Evolutionary conservation across 116 monocot species (phyloP).

Genomic region (Dioscorea cayenensis): DNA sequence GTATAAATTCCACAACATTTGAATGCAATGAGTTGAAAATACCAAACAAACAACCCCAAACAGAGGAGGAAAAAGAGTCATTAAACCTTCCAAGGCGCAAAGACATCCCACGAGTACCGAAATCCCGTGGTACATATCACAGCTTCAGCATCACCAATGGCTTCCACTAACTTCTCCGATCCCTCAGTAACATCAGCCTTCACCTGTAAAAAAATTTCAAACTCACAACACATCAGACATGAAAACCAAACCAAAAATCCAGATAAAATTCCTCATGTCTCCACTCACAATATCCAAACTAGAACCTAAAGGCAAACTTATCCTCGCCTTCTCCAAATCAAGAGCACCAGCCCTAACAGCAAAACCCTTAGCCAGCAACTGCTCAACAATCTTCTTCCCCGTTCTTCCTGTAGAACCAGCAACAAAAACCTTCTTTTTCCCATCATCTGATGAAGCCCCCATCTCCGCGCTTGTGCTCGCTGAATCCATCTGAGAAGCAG

Average conservation of each 20-base stretch:
- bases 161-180: slow-evolving; percentile 47
- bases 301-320: slow-evolving; percentile 33
- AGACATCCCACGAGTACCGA: slow-evolving; percentile 52
- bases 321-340: slow-evolving; percentile 44
- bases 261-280: background rate
- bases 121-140: slow-evolving; percentile 77
- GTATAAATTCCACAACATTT: too few relatives aligned
- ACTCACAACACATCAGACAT: background rate
- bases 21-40: too few relatives aligned
- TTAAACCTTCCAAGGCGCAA: slow-evolving; percentile 82
- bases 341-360: slow-evolving; percentile 50
- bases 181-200: slow-evolving; percentile 51
- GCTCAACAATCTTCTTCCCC: slow-evolving; percentile 60
- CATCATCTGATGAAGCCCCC: slow-evolving; percentile 4
- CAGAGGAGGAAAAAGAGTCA: too few relatives aligned
- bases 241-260: background rate
- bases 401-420: slow-evolving; percentile 72
- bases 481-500: background rate
- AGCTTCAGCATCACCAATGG: slow-evolving; percentile 55
- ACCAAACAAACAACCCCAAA: too few relatives aligned
- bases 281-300: slow-evolving; percentile 44
- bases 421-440: slow-evolving; percentile 48
- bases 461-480: slow-evolving; percentile 2
- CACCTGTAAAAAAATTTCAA: slow-evolving; percentile 20
- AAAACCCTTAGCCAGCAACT: slow-evolving; percentile 50